Evolutionary conservation across 495 filamentous ascomycete genomes (phyloP), one percentile per base, ranked within the genome.

Genomic region (Tuber umbilicatum): DNA sequence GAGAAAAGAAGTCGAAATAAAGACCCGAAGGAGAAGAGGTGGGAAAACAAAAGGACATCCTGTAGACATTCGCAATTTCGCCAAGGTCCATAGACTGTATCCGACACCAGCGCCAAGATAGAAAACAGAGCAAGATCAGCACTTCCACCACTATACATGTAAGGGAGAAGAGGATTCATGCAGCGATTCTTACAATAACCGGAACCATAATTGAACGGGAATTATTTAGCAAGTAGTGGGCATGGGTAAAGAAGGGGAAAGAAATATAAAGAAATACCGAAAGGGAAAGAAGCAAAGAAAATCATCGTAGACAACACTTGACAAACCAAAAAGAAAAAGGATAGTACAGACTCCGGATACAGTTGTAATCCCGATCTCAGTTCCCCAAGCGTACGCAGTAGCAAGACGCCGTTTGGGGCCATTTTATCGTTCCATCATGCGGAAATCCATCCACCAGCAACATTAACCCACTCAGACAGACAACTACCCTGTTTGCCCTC

Each of bases 401-500:
- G 55, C 10, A 60, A 60, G 50, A 40, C 39, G 79, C 50, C 70
- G 70, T 70, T 77, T 78, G 70, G n/a, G 37, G 39, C 67, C 55
- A 41, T 71, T 73, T 73, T 78, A 69, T 80, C 68, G 40, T 17
- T 64, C 60, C 71, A 78, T 81, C 70, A 88, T 83, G 90, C 89
- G 69, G 90, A 90, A 74, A 92, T 89, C 94, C 94, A 99, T 71
- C 95, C 95, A 75, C 95, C 95, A 55, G 95, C 96, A 80, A 97
- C 94, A 73, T 97, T 92, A 16, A 99, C 95, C 96, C 96, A 99
- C 86, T 99, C 94, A 17, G 92, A 86, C 60, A 98, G 86, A 85
- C 95, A 99, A 79, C 92, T 96, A 73, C 96, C 95, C 83, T 94
- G 91, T 85, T 98, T 98, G 83, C 92, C 93, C 84, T 99, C 95